A percentile compares a stretch with the other conserved stretches of the same genome.
Evolutionary conservation across 495 filamentous ascomycete species (phyloP).

Genomic region (Talaromyces borbonicus): DNA sequence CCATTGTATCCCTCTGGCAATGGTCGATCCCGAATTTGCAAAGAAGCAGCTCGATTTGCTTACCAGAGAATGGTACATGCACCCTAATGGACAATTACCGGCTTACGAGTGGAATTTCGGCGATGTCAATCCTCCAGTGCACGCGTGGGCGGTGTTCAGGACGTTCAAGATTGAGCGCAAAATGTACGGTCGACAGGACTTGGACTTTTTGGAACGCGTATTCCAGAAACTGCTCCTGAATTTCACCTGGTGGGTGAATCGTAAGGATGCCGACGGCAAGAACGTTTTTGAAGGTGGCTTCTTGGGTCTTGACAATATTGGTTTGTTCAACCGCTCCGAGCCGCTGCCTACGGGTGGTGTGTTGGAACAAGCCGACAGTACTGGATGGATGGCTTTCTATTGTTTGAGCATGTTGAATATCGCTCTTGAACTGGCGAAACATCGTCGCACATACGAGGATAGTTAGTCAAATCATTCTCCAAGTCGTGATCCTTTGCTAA

Average conservation of each 20-base stretch:
- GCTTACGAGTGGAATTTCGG: conserved; percentile 98
- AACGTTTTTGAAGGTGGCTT: conserved; percentile 97
- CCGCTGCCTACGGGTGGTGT: conserved; percentile 87
- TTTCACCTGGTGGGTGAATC: conserved; percentile 99
- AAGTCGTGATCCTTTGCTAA: conserved; percentile 9
- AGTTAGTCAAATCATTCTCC: conserved; percentile 26
- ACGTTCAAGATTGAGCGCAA: conserved; percentile 98
- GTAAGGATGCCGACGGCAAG: conserved; percentile 87
- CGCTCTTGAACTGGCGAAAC: conserved; percentile 85
- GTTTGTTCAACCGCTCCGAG: conserved; percentile 95
- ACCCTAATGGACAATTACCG: conserved; percentile 89
- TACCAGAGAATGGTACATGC: conserved; percentile 98
- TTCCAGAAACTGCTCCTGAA: conserved; percentile 94
- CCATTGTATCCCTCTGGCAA: conserved; percentile 88
- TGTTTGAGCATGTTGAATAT: conserved; percentile 95
- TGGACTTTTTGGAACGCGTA: conserved; percentile 91
- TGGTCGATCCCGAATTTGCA: conserved; percentile 95
- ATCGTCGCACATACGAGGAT: conserved; percentile 93
- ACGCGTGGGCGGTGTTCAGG: conserved; percentile 91
- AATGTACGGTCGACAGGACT: conserved; percentile 86
- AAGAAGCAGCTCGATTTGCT: conserved; percentile 96
- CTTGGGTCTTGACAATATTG: conserved; percentile 94
- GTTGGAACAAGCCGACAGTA: conserved; percentile 92
- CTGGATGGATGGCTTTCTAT: conserved; percentile 98
- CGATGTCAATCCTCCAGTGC: conserved; percentile 92